These are phyloP conservation scores for Cryptococcus depauperatus DNA, from an alignment of 1,284 basidiomycete species.

Conservation along the genomic window DNA sequence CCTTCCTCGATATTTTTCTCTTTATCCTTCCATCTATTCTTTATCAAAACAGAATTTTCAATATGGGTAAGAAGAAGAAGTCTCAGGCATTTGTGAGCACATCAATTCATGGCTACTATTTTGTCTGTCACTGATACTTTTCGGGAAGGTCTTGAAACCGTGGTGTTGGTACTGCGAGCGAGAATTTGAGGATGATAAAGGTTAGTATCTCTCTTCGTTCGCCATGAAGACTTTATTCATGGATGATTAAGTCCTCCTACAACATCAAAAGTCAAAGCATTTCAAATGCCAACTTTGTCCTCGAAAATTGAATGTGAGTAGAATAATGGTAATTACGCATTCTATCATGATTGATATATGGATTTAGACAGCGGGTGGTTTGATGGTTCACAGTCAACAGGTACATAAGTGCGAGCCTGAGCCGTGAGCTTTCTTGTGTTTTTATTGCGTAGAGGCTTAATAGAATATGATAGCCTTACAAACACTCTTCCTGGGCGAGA, in stretches of 20 bases:
- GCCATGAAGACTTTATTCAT: background rate
- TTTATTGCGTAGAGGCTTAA: too few relatives aligned
- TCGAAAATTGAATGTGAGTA: conserved; percentile 64
- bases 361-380: conserved; percentile 68
- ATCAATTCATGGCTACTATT: too few relatives aligned
- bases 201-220: conserved; percentile 44
- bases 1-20: too few relatives aligned
- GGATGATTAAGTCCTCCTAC: conserved; percentile 71
- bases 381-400: conserved; percentile 97
- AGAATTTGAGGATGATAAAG: conserved; percentile 96
- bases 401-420: conserved; percentile 97
- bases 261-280: conserved; percentile 99
- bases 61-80: conserved; percentile 46
- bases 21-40: background rate
- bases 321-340: background rate
- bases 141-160: conserved; percentile 64
- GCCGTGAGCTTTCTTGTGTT: conserved; percentile 67
- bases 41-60: conserved; percentile 3
- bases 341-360: conserved; percentile 1
- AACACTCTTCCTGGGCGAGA: conserved; percentile 94
- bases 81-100: conserved; percentile 39
- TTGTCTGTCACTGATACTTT: background rate
- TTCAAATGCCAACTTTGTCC: conserved; percentile 97
- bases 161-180: conserved; percentile 99
- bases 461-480: conserved; percentile 59